Evolutionary conservation across 768 basidiomycete species (phyloP), one percentile per base, ranked within the genome.

Genomic region (Cystobasidium tubakii): DNA sequence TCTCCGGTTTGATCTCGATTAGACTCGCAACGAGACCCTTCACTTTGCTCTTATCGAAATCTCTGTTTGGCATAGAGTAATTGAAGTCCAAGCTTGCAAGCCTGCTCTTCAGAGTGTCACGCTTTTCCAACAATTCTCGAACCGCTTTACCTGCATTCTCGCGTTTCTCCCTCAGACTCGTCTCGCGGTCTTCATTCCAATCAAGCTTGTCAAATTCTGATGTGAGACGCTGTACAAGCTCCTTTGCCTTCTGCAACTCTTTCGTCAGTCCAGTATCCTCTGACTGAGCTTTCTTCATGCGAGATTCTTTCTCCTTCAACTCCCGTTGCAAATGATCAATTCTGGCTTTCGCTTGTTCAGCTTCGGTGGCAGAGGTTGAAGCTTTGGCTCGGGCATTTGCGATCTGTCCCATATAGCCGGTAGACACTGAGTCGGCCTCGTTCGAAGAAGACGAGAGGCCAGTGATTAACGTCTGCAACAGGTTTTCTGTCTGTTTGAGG

Each of bases 331-430:
- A 84, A 85, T 92, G 88, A 1, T 82, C 85, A 44, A 96, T 85
- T 80, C 89, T 88, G 54, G 88, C 84, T 55, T 87, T 87, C 66
- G 84, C 86, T 79, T 94, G 91, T 78, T 94, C 89, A 76, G 91
- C 90, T 77, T 93, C 92, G 0, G 93, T 88, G 9, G 85, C 83
- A 0, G 88, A 89, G 66, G 90, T 89, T 0, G 92, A 87, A 0
- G 89, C 82, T 1, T 87, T 86, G 1, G 86, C 86, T 77, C 88
- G 87, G 0, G 93, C 90, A 17, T 91, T 88, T 0, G 93, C 90
- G 50, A 99, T 86, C 80, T 97, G 94, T 23, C 93, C 96, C 87
- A 98, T 89, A 81, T 97, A 98, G 0, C 96, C 96, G 1, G 93
- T 92, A 10, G 90, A 88, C 27, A 78, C 80, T 12, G 87, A 86